Conservation (phyloP, 768 basidiomycete species). For the Leccinum fibrillosum region DNA sequence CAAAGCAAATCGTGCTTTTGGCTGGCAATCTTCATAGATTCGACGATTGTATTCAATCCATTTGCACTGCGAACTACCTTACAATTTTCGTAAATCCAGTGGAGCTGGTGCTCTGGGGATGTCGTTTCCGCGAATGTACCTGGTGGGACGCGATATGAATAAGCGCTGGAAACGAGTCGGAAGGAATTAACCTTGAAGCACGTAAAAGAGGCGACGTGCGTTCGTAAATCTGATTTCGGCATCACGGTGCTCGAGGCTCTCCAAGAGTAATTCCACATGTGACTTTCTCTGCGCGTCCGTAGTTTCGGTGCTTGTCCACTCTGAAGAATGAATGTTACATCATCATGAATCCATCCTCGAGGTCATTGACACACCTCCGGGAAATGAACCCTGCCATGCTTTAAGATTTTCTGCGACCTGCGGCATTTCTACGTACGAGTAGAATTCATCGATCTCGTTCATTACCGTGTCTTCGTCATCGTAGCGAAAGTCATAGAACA, state of each 20-base stretch:
- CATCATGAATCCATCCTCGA: background rate
- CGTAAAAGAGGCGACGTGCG: constrained; percentile 83
- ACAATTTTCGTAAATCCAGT: constrained; percentile 94
- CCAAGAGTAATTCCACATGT: constrained; percentile 77
- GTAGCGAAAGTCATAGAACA: constrained; percentile 87
- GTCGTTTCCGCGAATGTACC: constrained; percentile 89
- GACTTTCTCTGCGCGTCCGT: constrained; percentile 58
- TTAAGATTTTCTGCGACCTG: constrained; percentile 85
- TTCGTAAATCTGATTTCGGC: constrained; percentile 83
- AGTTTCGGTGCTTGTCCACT: constrained; percentile 70
- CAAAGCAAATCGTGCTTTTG: constrained; percentile 83
- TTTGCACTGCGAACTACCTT: constrained; percentile 81
- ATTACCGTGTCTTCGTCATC: constrained; percentile 96
- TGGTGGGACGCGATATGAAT: constrained; percentile 29
- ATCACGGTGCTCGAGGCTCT: constrained; percentile 84
- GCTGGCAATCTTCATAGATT: constrained; percentile 87
- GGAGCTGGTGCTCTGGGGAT: constrained; percentile 91
- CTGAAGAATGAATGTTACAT: constrained; percentile 34
- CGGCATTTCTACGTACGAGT: constrained; percentile 93
- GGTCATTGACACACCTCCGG: constrained; percentile 52
- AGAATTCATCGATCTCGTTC: constrained; percentile 97
- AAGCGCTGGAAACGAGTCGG: background rate
- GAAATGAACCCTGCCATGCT: constrained; percentile 84
- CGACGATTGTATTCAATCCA: constrained; percentile 77
- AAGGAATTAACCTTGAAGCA: constrained; percentile 72